Percentiles rank a stretch among this genome's conserved stretches.
Evolutionary conservation across 2,329 filamentous ascomycete species (phyloP).

Genomic region (Aspergillus spinulosporus): DNA sequence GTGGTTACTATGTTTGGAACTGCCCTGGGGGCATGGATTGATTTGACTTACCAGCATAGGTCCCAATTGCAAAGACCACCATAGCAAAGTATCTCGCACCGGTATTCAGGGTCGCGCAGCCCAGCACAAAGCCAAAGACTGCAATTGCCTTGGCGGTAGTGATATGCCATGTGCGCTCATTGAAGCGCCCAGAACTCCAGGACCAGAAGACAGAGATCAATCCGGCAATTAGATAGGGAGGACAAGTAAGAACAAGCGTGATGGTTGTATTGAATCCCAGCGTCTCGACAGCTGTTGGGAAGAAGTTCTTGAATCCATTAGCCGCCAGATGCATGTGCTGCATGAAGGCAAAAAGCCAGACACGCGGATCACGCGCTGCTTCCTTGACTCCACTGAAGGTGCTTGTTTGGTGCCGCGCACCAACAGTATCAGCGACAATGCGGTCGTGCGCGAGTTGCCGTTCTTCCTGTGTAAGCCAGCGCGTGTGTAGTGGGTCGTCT

Average conservation of each 20-base stretch:
- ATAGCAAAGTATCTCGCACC: slow-evolving; percentile 37
- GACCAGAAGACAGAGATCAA: slow-evolving; percentile 50
- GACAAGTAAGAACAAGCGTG: slow-evolving; percentile 50
- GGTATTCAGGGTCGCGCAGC: slow-evolving; percentile 30
- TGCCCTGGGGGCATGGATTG: neutral
- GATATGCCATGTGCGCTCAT: slow-evolving; percentile 37
- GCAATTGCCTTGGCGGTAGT: slow-evolving; percentile 28
- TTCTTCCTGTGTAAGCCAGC: slow-evolving; percentile 26
- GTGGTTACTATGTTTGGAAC: neutral
- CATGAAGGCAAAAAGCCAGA: slow-evolving; percentile 49
- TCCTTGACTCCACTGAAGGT: slow-evolving; percentile 42
- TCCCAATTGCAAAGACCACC: slow-evolving; percentile 33
- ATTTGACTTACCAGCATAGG: slow-evolving; percentile 25
- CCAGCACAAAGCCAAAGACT: slow-evolving; percentile 34
- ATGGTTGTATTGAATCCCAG: slow-evolving; percentile 50
- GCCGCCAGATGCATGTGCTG: slow-evolving; percentile 50
- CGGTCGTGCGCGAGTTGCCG: slow-evolving; percentile 47
- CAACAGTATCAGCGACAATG: slow-evolving; percentile 49
- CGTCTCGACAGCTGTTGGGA: slow-evolving; percentile 48
- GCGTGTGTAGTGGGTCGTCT: slow-evolving; percentile 45
- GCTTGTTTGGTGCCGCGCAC: slow-evolving; percentile 43
- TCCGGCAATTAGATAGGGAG: slow-evolving; percentile 53
- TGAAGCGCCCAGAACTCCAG: slow-evolving; percentile 52
- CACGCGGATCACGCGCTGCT: slow-evolving; percentile 31
- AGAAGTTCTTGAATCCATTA: slow-evolving; percentile 48